Percentiles rank a stretch among this genome's conserved stretches.
Conservation (phyloP, 2,329 filamentous ascomycete species). For the Aspergillus neotritici region DNA sequence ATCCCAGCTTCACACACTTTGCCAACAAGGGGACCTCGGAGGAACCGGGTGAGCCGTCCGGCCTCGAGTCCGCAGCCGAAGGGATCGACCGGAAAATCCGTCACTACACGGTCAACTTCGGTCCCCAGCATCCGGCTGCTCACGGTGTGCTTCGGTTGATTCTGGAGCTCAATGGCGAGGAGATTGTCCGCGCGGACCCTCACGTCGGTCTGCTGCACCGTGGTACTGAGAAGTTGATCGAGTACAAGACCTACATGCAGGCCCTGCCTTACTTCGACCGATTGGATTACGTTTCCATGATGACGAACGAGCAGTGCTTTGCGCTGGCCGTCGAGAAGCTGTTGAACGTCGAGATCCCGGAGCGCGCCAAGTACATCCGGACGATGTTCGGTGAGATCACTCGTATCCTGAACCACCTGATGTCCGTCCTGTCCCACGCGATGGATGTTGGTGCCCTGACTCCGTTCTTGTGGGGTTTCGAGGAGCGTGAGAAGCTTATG, state of each 20-base stretch:
- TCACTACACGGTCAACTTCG: constrained; percentile 99
- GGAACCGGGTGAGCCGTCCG: constrained; percentile 38
- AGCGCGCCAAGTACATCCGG: constrained; percentile 93
- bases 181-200: constrained; percentile 92
- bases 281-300: constrained; percentile 99
- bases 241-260: constrained; percentile 99
- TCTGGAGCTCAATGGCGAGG: constrained; percentile 94
- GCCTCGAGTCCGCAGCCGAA: constrained; percentile 42
- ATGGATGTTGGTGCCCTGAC: constrained; percentile 99
- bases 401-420: constrained; percentile 89
- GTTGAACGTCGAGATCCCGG: constrained; percentile 91
- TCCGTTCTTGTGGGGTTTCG: constrained; percentile 98
- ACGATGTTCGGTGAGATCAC: constrained; percentile 96
- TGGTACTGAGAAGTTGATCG: constrained; percentile 98
- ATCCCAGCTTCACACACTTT: constrained; percentile 49
- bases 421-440: constrained; percentile 94
- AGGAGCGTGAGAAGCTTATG: constrained; percentile 99
- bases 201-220: constrained; percentile 95
- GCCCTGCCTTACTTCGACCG: constrained; percentile 98
- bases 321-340: constrained; percentile 95
- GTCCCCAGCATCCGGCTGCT: constrained; percentile 94
- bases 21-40: constrained; percentile 39
- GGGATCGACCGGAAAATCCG: constrained; percentile 71
- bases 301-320: constrained; percentile 99
- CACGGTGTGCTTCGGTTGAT: constrained; percentile 97